These are phyloP conservation scores for Leucosporidium yakuticum DNA, from an alignment of 768 basidiomycete genomes.

Conservation along the genomic window DNA sequence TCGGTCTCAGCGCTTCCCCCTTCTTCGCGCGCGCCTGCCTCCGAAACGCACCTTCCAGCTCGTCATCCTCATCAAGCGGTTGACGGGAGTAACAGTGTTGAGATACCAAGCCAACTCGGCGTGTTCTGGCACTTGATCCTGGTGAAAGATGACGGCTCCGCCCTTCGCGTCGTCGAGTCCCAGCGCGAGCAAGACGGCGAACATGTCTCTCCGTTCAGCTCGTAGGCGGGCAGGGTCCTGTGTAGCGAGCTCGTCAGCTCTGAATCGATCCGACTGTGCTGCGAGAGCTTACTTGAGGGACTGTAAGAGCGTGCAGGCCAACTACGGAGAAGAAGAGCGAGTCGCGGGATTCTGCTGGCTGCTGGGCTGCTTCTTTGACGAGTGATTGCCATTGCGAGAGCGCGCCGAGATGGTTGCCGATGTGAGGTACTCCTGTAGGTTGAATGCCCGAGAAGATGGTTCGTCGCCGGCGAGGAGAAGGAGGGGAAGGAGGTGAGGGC, in stretches of 20 bases:
- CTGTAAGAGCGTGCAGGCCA: conserved; percentile 87
- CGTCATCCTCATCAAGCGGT: conserved; percentile 81
- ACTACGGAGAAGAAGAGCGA: conserved; percentile 77
- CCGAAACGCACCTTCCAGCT: conserved; percentile 73
- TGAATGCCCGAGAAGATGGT: conserved; percentile 82
- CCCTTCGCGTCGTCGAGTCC: conserved; percentile 70
- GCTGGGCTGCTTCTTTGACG: conserved; percentile 49
- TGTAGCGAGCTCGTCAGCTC: background rate
- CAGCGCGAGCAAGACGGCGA: conserved; percentile 75
- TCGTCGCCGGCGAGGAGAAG: too few species aligned
- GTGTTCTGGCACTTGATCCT: conserved; percentile 81
- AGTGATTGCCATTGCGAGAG: conserved; percentile 80
- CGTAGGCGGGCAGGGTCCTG: conserved; percentile 57
- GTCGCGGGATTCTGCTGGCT: conserved; percentile 53
- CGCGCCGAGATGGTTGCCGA: conserved; percentile 91
- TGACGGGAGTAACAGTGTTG: conserved; percentile 74
- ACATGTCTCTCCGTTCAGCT: conserved; percentile 63
- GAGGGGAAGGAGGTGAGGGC: too few species aligned
- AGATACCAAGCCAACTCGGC: conserved; percentile 85
- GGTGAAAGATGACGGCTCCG: conserved; percentile 61
- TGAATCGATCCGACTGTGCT: too few species aligned
- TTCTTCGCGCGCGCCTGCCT: background rate
- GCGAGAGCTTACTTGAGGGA: conserved; percentile 58
- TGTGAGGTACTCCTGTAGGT: conserved; percentile 82
- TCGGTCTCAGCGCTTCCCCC: background rate